Evolutionary conservation across 1,139 yeast species (phyloP), one percentile per base, ranked within the genome.

Genomic region (Saccharomyces hybrid): DNA sequence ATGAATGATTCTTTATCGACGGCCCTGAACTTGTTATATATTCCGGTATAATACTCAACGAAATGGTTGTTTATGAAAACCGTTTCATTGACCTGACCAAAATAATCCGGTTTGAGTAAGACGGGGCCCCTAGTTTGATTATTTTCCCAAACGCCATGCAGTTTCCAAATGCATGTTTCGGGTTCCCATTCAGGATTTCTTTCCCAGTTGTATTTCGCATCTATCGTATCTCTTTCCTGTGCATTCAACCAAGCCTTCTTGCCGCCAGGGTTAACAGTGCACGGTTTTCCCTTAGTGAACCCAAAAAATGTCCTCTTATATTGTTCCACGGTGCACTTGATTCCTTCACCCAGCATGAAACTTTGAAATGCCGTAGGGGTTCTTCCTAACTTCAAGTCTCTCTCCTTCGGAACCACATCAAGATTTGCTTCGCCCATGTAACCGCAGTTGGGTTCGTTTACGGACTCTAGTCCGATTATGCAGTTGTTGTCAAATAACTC

Each of bases 381-480:
- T 0, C 87, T 80, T 2, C 87, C 87, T 0, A 85, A 75, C 51
- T 84, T 75, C 51, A 86, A 71, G 55, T 82, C 82, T 60, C 84
- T 85, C 16, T 70, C 68, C 5, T 73, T 73, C 0, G 90, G 86
- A 21, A 82, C 63, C 1, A 63, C 59, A 2, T 71, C 73, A 51
- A 86, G 67, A 64, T 82, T 72, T 1, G 71, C 71, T 52, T 76
- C 76, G 0, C 88, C 89, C 51, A 82, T 74, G 54, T 80, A 75
- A 0, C 95, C 93, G 54, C 73, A 64, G 62, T 82, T 86, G 2
- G 98, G 98, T 68, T 91, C 99, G 68, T 91, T 91, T 75, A 91
- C 70, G 52, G 88, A 80, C 71, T 91, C 99, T 66, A 89, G 78
- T 2, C 97, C 99, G 14, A 90, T 64, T 3, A 87, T 71, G 48